Conservation (phyloP, 2,329 filamentous ascomycete species). For the Calonectria pauciramosa region DNA sequence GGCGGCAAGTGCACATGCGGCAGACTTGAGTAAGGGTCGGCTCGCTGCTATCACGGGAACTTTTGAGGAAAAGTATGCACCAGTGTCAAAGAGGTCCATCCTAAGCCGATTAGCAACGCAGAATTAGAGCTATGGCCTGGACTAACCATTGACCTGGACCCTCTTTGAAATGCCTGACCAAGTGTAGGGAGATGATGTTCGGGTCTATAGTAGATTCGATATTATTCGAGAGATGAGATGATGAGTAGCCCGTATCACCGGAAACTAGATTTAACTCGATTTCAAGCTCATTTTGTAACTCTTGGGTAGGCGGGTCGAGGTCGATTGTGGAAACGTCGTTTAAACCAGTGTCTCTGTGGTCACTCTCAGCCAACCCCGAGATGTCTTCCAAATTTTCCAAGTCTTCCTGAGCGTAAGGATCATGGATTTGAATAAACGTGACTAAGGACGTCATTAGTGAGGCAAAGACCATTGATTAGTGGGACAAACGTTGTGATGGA, state of each 20-base stretch:
- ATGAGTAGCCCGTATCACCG: neutral
- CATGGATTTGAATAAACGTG: slow-evolving; percentile 32
- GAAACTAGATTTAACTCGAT: neutral
- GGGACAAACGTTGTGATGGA: slow-evolving; percentile 31
- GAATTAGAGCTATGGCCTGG: fast-evolving
- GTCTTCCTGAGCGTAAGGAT: slow-evolving; percentile 17
- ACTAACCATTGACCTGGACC: slow-evolving; percentile 38
- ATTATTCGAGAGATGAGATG: neutral
- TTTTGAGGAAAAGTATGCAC: slow-evolving; percentile 40
- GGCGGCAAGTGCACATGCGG: slow-evolving; percentile 38
- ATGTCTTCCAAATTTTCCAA: neutral
- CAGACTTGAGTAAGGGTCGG: slow-evolving; percentile 31
- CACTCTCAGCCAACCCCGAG: neutral
- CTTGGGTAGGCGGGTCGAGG: neutral
- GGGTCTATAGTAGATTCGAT: neutral
- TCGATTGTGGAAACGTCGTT: neutral
- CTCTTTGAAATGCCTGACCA: slow-evolving; percentile 38
- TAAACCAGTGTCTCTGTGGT: neutral
- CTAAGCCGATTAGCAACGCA: neutral
- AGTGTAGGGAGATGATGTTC: slow-evolving; percentile 24
- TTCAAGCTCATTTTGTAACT: neutral
- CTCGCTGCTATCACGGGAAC: slow-evolving; percentile 41
- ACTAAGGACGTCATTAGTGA: slow-evolving; percentile 2
- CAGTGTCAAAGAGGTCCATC: slow-evolving; percentile 44
- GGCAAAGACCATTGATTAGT: neutral